These are phyloP conservation scores for Grosmannia serpens DNA, from an alignment of 2,329 filamentous ascomycete species.

Conservation along the genomic window DNA sequence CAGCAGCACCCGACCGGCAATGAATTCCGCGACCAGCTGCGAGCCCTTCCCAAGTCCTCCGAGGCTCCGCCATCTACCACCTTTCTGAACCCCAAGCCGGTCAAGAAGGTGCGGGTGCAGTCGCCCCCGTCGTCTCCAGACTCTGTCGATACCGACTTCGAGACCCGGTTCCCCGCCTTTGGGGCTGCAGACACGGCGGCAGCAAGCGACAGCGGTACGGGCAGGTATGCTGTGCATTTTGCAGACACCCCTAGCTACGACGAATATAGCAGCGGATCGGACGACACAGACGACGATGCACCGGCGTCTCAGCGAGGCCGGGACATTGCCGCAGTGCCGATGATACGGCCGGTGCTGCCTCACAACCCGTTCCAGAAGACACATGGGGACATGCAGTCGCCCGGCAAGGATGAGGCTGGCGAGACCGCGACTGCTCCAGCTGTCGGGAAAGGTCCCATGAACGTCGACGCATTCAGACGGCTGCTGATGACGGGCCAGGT, in stretches of 20 bases:
- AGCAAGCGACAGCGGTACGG: neutral
- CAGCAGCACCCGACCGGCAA: conserved; percentile 16
- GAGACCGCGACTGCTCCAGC: conserved; percentile 12
- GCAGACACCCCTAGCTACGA: conserved; percentile 9
- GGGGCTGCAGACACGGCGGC: conserved; percentile 6
- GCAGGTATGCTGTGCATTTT: neutral
- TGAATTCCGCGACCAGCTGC: conserved; percentile 19
- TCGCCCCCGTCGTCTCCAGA: conserved; percentile 51
- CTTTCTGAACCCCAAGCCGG: conserved; percentile 36
- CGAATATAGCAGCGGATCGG: conserved; percentile 18
- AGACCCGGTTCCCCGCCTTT: conserved; percentile 19
- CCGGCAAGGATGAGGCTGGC: conserved; percentile 15
- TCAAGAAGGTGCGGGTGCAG: conserved; percentile 57
- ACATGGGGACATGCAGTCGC: conserved; percentile 35
- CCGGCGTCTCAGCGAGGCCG: conserved; percentile 14
- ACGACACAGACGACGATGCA: conserved; percentile 15
- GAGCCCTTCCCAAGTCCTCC: conserved; percentile 19
- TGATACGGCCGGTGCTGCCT: neutral
- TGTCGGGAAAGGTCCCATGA: conserved; percentile 41
- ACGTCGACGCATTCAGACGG: conserved; percentile 69
- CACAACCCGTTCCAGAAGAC: conserved; percentile 47
- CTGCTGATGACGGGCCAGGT: conserved; percentile 63
- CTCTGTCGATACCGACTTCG: conserved; percentile 26
- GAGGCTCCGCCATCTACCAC: conserved; percentile 23
- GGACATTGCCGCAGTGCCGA: conserved; percentile 6